Evolutionary conservation across 805 yeast species (phyloP), one percentile per base, ranked within the genome.

Genomic region (Saturnispora sekii): DNA sequence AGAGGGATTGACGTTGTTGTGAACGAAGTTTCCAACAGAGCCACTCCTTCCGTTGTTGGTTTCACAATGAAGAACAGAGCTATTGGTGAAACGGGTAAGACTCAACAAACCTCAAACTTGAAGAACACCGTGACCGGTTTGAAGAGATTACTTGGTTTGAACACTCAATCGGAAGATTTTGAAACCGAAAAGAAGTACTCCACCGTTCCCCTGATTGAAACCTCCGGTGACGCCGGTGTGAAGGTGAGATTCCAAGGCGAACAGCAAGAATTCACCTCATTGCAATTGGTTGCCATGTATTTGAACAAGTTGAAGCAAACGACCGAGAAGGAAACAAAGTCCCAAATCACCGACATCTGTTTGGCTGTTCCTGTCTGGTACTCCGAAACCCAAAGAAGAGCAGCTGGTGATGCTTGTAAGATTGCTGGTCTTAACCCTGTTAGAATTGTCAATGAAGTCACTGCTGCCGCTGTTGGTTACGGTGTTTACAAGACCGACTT

Each of bases 401-500:
- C 96, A 51, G 81, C 93, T 54, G 75, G 87, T 49, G 97, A 93
- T 64, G 96, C 98, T 47, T 90, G 96, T 61, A 77, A 75, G 64
- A 84, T 93, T 64, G 97, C 98, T 48, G 96, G 96, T 52, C 76
- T 93, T 62, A 93, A 93, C 80, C 97, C 98, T 49, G 97, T 93
- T 49, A 85, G 98, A 77, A 80, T 93, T 53, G 95, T 93, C 57
- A 93, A 93, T 67, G 99, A 93, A 66, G 82, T 85, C 54, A 89
- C 97, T 47, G 97, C 98, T 50, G 98, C 98, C 50, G 97, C 97
- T 59, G 96, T 93, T 53, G 94, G 97, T 58, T 94, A 93, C 73
- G 98, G 98, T 74, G 96, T 93, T 50, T 93, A 93, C 83, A 89
- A 93, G 78, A 77, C 84, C 54, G 97, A 90, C 63, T 76, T 93